Conservation (phyloP, 306 rosid species). For the Quercus gilva region DNA sequence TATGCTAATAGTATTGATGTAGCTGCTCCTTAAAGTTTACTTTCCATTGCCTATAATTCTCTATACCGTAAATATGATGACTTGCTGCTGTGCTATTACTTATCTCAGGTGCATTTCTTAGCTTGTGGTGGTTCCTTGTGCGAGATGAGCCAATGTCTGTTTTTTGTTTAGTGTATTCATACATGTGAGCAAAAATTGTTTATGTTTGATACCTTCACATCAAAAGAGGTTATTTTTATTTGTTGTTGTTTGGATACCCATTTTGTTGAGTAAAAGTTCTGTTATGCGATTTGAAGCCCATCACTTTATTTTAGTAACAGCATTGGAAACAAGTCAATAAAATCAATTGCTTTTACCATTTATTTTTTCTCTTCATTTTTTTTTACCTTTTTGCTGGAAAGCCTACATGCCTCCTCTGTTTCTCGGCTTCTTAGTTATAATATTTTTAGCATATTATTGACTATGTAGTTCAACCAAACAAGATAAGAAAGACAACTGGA, state of each 20-base stretch:
- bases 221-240: neutral
- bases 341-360: no score
- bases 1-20: constrained; percentile 40
- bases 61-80: neutral
- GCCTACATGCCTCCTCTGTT: no score
- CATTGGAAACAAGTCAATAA: no score
- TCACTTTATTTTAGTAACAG: no score
- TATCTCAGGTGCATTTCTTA: constrained; percentile 7
- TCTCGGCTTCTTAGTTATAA: no score
- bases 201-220: neutral
- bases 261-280: constrained; percentile 2
- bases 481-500: no score
- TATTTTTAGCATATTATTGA: no score
- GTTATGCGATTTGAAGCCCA: neutral
- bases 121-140: constrained; percentile 9
- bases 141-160: neutral
- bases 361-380: no score
- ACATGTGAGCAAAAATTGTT: neutral
- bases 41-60: constrained; percentile 24
- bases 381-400: no score
- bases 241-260: neutral
- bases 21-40: constrained; percentile 30
- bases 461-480: no score
- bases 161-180: constrained; percentile 17
- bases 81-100: neutral